phyloP scores from a whole-genome alignment of 768 basidiomycete genomes.

The Kwoniella heveanensis region DNA sequence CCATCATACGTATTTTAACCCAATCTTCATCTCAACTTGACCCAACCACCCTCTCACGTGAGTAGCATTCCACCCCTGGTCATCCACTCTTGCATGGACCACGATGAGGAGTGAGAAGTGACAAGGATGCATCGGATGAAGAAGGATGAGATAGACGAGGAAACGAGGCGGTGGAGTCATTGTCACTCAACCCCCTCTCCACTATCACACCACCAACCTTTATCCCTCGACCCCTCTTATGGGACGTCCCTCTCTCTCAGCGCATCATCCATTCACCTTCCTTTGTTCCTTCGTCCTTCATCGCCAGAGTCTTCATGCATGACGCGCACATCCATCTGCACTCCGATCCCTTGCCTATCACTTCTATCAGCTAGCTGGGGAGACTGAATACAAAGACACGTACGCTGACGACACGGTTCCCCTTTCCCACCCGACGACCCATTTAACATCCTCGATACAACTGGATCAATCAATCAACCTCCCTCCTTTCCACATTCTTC shows the following conservation, averaged over 20 bases:
- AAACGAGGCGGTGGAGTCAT: conserved; percentile 27
- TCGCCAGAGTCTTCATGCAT: neutral
- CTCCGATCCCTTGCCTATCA: conserved; percentile 10
- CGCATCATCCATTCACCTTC: neutral
- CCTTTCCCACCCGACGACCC: neutral
- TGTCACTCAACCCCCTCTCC: neutral
- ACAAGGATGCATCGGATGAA: neutral
- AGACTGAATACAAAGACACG: conserved; percentile 6
- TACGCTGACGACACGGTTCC: conserved; percentile 23
- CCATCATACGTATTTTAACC: conserved; percentile 3
- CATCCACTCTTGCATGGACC: conserved; percentile 2
- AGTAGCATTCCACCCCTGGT: conserved; percentile 4
- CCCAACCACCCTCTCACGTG: conserved; percentile 12
- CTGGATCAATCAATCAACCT: neutral
- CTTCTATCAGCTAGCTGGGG: neutral
- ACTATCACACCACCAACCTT: neutral
- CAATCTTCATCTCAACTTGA: conserved; percentile 4
- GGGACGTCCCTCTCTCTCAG: neutral
- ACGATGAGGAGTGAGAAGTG: neutral
- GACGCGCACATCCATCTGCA: neutral
- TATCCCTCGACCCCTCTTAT: neutral
- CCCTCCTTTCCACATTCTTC: conserved; percentile 6
- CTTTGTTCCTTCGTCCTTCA: neutral
- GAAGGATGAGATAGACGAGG: neutral
- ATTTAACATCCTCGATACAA: conserved; percentile 4